Conservation (phyloP, 2,329 filamentous ascomycete genomes). For the Biscogniauxia marginata region DNA sequence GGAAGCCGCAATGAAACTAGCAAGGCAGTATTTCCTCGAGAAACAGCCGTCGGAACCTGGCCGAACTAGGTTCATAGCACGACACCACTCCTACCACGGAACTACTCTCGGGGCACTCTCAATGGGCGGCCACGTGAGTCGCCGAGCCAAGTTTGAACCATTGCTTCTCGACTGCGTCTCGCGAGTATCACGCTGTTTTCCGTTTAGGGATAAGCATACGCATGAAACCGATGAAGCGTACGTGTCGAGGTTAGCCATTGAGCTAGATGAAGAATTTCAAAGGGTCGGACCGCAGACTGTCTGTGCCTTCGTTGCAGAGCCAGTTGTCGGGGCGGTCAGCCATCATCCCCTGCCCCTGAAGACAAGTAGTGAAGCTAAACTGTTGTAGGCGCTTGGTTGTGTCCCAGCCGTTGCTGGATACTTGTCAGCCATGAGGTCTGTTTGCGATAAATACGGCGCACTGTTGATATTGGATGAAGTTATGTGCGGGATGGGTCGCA, state of each 20-base stretch:
- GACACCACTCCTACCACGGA: constrained; percentile 69
- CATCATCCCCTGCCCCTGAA: no score
- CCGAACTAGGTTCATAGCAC: constrained; percentile 65
- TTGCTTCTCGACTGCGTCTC: constrained; percentile 57
- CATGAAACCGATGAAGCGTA: constrained; percentile 59
- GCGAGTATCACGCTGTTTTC: constrained; percentile 65
- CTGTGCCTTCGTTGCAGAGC: constrained; percentile 71
- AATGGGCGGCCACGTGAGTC: constrained; percentile 59
- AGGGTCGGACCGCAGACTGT: constrained; percentile 63
- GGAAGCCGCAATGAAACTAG: constrained; percentile 61
- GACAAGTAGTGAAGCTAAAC: constrained; percentile 5
- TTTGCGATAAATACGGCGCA: constrained; percentile 70
- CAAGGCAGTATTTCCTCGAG: constrained; percentile 60
- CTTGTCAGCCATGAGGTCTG: constrained; percentile 61
- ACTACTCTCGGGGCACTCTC: constrained; percentile 67
- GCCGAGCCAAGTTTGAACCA: constrained; percentile 62
- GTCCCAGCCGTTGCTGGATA: constrained; percentile 67
- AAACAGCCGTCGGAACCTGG: constrained; percentile 49
- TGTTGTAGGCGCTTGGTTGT: constrained; percentile 54
- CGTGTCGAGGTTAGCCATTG: constrained; percentile 56
- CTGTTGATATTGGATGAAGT: constrained; percentile 79
- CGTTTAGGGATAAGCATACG: constrained; percentile 55
- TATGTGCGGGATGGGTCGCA: constrained; percentile 66
- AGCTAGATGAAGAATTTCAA: constrained; percentile 67
- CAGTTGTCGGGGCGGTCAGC: constrained; percentile 68